Evolutionary conservation across 2,329 filamentous ascomycete genomes (phyloP).

Genomic region (Penicillium sp.): DNA sequence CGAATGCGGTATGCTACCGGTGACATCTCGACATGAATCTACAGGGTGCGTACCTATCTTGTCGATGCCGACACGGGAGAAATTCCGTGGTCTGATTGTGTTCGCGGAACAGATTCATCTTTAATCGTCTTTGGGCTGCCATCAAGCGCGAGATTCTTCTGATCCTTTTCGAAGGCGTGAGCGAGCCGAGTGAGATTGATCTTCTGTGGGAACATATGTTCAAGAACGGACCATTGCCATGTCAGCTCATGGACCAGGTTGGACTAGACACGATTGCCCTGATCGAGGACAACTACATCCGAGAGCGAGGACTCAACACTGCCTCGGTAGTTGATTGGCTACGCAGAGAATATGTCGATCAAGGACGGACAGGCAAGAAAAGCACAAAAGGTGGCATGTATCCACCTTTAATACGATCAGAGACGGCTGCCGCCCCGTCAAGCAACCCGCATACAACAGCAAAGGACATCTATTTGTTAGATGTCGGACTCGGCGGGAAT

Average conservation of each 20-base stretch:
- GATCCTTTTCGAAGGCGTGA: constrained; percentile 48
- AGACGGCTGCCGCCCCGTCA: constrained; percentile 6
- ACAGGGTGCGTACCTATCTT: constrained; percentile 33
- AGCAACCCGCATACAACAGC: constrained; percentile 4
- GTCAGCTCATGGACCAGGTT: constrained; percentile 45
- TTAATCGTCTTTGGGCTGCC: constrained; percentile 53
- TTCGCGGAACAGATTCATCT: constrained; percentile 40
- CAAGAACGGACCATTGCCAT: constrained; percentile 27
- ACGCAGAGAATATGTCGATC: constrained; percentile 41
- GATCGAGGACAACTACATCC: constrained; percentile 51
- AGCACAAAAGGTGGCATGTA: constrained; percentile 38
- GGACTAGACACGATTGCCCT: constrained; percentile 50
- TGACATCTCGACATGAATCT: constrained; percentile 44
- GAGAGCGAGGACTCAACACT: constrained; percentile 41
- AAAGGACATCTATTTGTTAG: constrained; percentile 20
- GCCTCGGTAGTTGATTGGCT: constrained; percentile 43
- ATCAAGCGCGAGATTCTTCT: constrained; percentile 49
- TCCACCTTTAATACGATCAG: constrained; percentile 19
- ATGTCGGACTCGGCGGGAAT: constrained; percentile 23
- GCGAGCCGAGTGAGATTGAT: constrained; percentile 46
- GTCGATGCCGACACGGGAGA: not conserved
- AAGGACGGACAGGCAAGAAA: constrained; percentile 43
- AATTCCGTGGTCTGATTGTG: not conserved
- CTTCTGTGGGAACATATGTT: constrained; percentile 37
- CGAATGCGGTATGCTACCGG: constrained; percentile 42